These are phyloP conservation scores for Stereum hirsutum DNA, from an alignment of 1,284 basidiomycete genomes.

Conservation along the genomic window DNA sequence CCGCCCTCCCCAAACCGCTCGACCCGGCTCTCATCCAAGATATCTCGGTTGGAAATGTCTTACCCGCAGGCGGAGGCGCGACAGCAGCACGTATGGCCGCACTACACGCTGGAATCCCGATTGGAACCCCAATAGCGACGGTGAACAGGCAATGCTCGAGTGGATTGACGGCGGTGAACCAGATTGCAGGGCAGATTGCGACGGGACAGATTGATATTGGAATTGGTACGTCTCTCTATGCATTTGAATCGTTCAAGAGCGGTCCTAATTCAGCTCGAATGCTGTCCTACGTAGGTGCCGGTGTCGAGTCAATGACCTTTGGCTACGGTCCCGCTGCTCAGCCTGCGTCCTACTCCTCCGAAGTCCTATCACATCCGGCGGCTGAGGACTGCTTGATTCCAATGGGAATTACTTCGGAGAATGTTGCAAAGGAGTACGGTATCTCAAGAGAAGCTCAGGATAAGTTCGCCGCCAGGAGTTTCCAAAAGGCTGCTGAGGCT, in stretches of 20 bases:
- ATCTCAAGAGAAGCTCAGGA: conserved; percentile 76
- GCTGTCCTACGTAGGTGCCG: conserved; percentile 51
- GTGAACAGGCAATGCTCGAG: conserved; percentile 95
- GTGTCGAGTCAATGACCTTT: conserved; percentile 94
- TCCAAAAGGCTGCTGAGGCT: conserved; percentile 80
- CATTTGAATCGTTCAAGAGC: no score
- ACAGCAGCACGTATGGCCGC: conserved; percentile 90
- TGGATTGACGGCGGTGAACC: conserved; percentile 81
- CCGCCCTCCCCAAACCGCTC: conserved; percentile 68
- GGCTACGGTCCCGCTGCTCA: conserved; percentile 69
- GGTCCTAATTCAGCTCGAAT: no score
- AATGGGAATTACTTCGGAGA: conserved; percentile 97
- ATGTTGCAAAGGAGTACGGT: conserved; percentile 77
- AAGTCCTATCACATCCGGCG: conserved; percentile 70
- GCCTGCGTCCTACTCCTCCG: conserved; percentile 73
- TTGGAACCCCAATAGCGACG: conserved; percentile 75
- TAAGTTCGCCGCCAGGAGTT: conserved; percentile 80
- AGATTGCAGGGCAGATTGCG: conserved; percentile 86
- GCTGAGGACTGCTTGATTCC: conserved; percentile 91
- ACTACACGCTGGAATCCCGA: conserved; percentile 86
- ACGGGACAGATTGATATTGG: conserved; percentile 88
- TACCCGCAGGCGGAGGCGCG: conserved; percentile 89
- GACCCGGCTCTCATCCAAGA: conserved; percentile 84
- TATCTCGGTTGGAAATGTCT: conserved; percentile 88
- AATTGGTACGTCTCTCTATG: conserved; percentile 53